phyloP scores from a whole-genome alignment of 148 eudicot genomes.

The Beta vulgaris region DNA sequence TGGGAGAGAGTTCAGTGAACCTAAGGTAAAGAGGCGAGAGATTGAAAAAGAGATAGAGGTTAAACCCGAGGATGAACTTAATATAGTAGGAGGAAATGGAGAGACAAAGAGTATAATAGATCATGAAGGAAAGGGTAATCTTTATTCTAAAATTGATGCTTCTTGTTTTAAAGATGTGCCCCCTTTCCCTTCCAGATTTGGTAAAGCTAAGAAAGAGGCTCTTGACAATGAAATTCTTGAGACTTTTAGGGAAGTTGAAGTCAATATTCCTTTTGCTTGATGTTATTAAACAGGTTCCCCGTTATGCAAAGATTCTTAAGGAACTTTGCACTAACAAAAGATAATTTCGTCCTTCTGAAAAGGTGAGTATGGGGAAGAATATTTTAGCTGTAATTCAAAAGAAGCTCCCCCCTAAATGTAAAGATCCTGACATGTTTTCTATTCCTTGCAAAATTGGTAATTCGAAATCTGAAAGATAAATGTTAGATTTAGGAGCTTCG shows the following conservation, averaged over 20 bases:
- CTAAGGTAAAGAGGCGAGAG: neutral
- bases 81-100: neutral
- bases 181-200: constrained; percentile 14
- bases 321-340: too few relatives aligned
- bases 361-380: too few relatives aligned
- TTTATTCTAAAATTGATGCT: neutral
- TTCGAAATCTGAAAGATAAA: too few relatives aligned
- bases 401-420: too few relatives aligned
- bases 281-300: too few relatives aligned
- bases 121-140: neutral
- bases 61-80: neutral
- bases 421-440: too few relatives aligned
- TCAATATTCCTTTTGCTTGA: too few relatives aligned
- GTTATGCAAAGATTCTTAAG: too few relatives aligned
- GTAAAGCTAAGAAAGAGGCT: constrained; percentile 8
- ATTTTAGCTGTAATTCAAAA: too few relatives aligned
- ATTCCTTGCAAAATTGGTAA: too few relatives aligned
- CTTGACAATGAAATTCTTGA: constrained; percentile 10
- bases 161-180: neutral
- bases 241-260: too few relatives aligned
- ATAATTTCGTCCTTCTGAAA: neutral
- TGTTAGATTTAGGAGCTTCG: too few relatives aligned
- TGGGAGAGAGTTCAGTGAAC: neutral
- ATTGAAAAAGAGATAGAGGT: constrained; percentile 2
- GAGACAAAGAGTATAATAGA: neutral